Base-by-base conservation (phyloP, 495 filamentous ascomycete species). In the Saxophila tyrrhenica region DNA sequence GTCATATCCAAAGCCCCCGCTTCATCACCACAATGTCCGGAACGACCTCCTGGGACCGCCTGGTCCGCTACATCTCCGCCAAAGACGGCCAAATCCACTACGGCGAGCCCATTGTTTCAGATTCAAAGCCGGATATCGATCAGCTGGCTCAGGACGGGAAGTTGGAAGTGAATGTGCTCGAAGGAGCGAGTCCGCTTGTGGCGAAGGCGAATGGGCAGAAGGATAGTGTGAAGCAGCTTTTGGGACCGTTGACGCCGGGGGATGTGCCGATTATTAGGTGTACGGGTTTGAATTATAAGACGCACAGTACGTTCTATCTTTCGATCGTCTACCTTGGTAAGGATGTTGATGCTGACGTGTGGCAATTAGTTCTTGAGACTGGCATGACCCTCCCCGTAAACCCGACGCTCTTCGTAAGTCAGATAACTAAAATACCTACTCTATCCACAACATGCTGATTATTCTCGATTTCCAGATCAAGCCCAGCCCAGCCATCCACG, bases 321-420 rank as follows among this genome's bases (percentile, higher is more conserved):
- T 2, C 51, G 25, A 21, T n/a, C n/a, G n/a, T n/a, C n/a, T n/a
- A n/a, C n/a, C 24, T 15, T 49, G n/a, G n/a, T n/a, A n/a, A n/a
- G n/a, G n/a, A n/a, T n/a, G n/a, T n/a, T n/a, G n/a, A n/a, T n/a
- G n/a, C n/a, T n/a, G n/a, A n/a, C n/a, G n/a, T n/a, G n/a, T n/a
- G n/a, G n/a, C n/a, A n/a, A n/a, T n/a, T n/a, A 78, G 75, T 78
- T 59, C 65, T 68, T 29, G 75, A 78, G 66, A 72, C 72, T 42
- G 73, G 73, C 10, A 65, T 72, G 17, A 67, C 69, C 0, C 70
- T 71, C 5, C 74, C 75, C 13, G 68, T 69, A 13, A 74, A 65
- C 58, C 76, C 76, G 21, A 73, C 68, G 25, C 68, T 77, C 16
- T 78, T 78, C 64, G n/a, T n/a, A n/a, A n/a, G n/a, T n/a, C n/a